A percentile compares a stretch with the other conserved stretches of the same genome.
Evolutionary conservation across 2,329 filamentous ascomycete genomes (phyloP).

Genomic region (Fusarium anthophilum): DNA sequence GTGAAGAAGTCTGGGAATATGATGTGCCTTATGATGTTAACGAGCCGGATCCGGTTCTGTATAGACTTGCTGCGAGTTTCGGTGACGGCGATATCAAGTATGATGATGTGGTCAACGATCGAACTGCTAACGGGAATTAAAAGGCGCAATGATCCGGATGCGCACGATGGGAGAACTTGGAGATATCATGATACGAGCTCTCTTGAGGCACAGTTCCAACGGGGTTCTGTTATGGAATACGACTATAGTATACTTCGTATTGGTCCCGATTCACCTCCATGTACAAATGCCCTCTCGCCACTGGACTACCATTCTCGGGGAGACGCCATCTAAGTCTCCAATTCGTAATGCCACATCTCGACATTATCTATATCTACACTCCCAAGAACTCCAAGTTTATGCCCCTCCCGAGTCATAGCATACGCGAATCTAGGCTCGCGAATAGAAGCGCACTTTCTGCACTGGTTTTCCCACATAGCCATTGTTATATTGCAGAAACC

Average conservation of each 20-base stretch:
- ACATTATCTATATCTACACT: neutral
- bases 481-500: neutral
- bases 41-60: accelerated
- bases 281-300: no score
- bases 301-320: accelerated
- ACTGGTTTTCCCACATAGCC: neutral
- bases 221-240: neutral
- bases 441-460: neutral
- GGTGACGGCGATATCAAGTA: accelerated
- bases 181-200: accelerated
- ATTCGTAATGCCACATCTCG: neutral
- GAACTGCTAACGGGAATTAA: accelerated
- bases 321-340: neutral
- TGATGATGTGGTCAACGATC: accelerated
- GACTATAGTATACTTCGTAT: no score
- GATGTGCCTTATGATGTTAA: neutral
- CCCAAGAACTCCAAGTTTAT: neutral
- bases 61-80: neutral
- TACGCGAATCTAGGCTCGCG: neutral
- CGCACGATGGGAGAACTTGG: accelerated
- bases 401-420: accelerated
- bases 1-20: neutral
- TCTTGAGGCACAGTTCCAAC: accelerated
- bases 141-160: accelerated
- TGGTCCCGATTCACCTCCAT: no score